Conservation (phyloP, 768 basidiomycete species). For the Boletus patriciae region DNA sequence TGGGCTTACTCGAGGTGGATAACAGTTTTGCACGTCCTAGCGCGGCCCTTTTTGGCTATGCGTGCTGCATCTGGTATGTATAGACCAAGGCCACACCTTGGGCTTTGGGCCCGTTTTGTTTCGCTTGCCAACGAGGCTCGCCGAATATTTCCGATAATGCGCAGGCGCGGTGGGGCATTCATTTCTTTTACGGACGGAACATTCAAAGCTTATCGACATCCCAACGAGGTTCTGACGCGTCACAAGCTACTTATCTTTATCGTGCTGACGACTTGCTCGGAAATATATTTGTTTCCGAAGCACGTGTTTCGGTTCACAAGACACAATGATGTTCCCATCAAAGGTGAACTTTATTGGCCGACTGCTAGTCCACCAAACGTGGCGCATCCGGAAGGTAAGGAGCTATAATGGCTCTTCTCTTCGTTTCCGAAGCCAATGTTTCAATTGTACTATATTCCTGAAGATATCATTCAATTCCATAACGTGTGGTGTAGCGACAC, state of each 20-base stretch:
- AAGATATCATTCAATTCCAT: neutral
- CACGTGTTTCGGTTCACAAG: neutral
- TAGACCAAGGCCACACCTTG: neutral
- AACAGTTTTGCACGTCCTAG: neutral
- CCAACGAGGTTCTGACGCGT: neutral
- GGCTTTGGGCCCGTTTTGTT: neutral
- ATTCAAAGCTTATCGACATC: conserved; percentile 9
- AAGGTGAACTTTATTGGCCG: too few species aligned
- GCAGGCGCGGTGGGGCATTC: too few species aligned
- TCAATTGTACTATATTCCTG: conserved; percentile 2
- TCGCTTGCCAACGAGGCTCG: neutral
- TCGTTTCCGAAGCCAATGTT: neutral
- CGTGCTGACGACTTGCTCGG: neutral
- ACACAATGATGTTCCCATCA: neutral
- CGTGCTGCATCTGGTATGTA: neutral
- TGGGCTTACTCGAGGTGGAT: neutral
- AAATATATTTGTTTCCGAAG: neutral
- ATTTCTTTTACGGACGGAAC: conserved; percentile 6
- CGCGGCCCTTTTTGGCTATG: neutral
- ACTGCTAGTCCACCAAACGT: neutral
- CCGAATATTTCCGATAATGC: neutral
- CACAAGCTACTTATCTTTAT: neutral
- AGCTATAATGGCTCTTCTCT: neutral
- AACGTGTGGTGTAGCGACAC: neutral
- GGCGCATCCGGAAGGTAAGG: neutral